Evolutionary conservation across 805 yeast genomes (phyloP).

Genomic region (Kodamaea lidongshanica): DNA sequence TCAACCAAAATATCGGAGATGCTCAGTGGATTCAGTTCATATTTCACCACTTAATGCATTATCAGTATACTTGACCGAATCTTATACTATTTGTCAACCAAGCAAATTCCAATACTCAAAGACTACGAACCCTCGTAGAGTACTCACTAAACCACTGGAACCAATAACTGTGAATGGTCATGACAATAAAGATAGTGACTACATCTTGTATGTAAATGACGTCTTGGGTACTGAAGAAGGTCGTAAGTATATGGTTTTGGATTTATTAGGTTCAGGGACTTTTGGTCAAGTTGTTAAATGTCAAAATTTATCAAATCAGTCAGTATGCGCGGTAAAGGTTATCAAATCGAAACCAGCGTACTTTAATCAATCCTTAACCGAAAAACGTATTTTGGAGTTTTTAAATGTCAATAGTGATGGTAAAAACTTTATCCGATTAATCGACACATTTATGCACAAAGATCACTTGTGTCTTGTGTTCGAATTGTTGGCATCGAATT

Average conservation of each 20-base stretch:
- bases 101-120: conserved; percentile 68
- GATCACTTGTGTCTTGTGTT: conserved; percentile 91
- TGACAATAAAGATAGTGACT: conserved; percentile 87
- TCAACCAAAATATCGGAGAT: conserved; percentile 67
- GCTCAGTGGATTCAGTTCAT: conserved; percentile 55
- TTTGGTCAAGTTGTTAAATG: conserved; percentile 98
- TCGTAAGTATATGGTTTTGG: conserved; percentile 80
- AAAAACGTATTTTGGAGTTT: conserved; percentile 78
- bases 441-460: conserved; percentile 87
- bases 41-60: conserved; percentile 78
- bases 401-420: conserved; percentile 61
- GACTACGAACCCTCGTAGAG: conserved; percentile 84
- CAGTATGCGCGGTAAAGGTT: conserved; percentile 89
- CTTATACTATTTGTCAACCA: conserved; percentile 82
- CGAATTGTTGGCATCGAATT: conserved; percentile 79
- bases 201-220: conserved; percentile 90
- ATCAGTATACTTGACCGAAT: conserved; percentile 68
- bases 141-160: conserved; percentile 86
- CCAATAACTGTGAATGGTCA: conserved; percentile 73
- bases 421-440: conserved; percentile 68
- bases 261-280: conserved; percentile 91
- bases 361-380: conserved; percentile 85
- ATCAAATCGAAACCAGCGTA: conserved; percentile 89
- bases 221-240: conserved; percentile 82
- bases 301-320: conserved; percentile 72